Evolutionary conservation across 2,329 filamentous ascomycete species (phyloP).

Genomic region (Penicillium polonicum): DNA sequence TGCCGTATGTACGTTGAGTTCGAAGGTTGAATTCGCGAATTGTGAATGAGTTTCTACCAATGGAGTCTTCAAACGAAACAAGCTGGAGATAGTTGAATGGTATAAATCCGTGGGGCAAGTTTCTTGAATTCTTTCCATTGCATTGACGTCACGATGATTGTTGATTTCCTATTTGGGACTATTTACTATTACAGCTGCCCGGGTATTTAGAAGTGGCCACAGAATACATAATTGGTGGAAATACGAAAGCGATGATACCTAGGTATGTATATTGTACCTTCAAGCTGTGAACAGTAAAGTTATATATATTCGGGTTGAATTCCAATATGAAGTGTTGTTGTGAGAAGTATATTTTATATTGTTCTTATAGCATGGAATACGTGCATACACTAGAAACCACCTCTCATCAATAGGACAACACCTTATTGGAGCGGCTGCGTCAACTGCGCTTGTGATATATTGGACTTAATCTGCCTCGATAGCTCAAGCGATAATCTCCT

Average conservation of each 20-base stretch:
- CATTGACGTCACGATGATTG: conserved; percentile 9
- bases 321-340: background rate
- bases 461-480: background rate
- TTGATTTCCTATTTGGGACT: background rate
- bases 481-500: conserved; percentile 19
- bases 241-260: no score
- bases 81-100: background rate
- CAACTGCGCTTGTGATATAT: background rate
- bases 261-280: background rate
- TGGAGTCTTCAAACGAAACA: background rate
- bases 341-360: background rate
- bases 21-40: background rate
- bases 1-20: background rate
- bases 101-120: background rate
- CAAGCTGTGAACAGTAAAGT: background rate
- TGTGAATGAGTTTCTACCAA: no score
- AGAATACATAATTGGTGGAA: background rate
- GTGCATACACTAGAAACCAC: background rate
- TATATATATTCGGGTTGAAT: background rate
- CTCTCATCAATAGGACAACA: background rate
- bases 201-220: background rate
- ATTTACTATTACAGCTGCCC: background rate
- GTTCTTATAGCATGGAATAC: background rate
- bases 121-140: background rate
- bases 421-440: background rate